These are phyloP conservation scores for Salisapilia sapeloensis DNA, from an alignment of 352 stramenopile species.

Conservation along the genomic window DNA sequence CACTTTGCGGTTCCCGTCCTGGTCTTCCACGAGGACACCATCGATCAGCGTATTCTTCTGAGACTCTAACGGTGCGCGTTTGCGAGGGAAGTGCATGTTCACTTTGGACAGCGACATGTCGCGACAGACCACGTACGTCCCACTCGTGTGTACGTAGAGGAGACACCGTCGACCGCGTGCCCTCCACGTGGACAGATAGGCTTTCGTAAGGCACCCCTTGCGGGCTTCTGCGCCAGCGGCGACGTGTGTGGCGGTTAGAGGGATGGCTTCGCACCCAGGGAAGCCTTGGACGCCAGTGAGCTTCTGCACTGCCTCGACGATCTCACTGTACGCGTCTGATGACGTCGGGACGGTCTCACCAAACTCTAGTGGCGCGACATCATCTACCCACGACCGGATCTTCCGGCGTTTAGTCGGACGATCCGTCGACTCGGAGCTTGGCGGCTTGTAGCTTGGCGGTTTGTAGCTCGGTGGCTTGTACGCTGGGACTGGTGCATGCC, in stretches of 20 bases:
- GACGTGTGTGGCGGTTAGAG: conserved; percentile 71
- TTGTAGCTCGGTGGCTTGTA: conserved; percentile 31
- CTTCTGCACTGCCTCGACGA: conserved; percentile 35
- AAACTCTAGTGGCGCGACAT: conserved; percentile 41
- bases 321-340: conserved; percentile 46
- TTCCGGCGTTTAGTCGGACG: conserved; percentile 64
- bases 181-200: conserved; percentile 75
- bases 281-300: conserved; percentile 62
- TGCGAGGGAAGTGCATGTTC: conserved; percentile 78
- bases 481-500: neutral
- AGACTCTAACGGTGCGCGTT: conserved; percentile 46
- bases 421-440: conserved; percentile 20
- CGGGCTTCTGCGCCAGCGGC: conserved; percentile 49
- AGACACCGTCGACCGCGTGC: conserved; percentile 64
- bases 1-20: conserved; percentile 61
- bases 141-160: conserved; percentile 45
- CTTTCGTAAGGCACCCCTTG: conserved; percentile 53
- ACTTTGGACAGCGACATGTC: conserved; percentile 76
- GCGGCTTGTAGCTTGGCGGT: conserved; percentile 49
- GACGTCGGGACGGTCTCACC: conserved; percentile 32
- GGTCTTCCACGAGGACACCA: conserved; percentile 72
- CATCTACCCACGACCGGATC: conserved; percentile 76
- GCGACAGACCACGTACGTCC: conserved; percentile 64
- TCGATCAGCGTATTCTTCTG: conserved; percentile 74
- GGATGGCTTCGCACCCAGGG: conserved; percentile 72